These are phyloP conservation scores for Ascochyta pisi DNA, from an alignment of 2,329 filamentous ascomycete species.

Conservation along the genomic window DNA sequence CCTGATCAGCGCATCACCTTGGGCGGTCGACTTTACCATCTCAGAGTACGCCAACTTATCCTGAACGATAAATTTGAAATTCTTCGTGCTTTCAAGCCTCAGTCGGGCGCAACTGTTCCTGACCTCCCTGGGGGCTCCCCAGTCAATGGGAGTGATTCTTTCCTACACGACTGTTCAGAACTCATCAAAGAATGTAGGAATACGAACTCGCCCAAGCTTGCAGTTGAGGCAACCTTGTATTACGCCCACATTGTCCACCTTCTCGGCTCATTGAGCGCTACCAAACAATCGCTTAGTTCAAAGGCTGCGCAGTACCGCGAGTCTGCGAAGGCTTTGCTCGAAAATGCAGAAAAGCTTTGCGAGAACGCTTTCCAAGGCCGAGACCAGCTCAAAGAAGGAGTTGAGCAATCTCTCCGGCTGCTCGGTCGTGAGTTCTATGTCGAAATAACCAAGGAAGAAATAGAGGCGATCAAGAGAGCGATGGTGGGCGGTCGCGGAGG, in stretches of 20 bases:
- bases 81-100: not conserved
- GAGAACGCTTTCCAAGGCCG: conserved; percentile 41
- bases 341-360: conserved; percentile 43
- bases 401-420: conserved; percentile 38
- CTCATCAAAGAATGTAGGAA: conserved; percentile 40
- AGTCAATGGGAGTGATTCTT: conserved; percentile 13
- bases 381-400: conserved; percentile 28
- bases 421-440: conserved; percentile 50
- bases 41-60: conserved; percentile 38
- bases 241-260: conserved; percentile 41
- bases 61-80: conserved; percentile 44
- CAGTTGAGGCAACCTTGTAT: conserved; percentile 46
- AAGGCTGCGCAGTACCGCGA: conserved; percentile 22
- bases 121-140: conserved; percentile 24
- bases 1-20: conserved; percentile 41
- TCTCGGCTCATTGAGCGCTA: conserved; percentile 27
- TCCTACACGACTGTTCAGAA: conserved; percentile 35
- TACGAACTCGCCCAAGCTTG: conserved; percentile 48
- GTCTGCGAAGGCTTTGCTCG: conserved; percentile 36
- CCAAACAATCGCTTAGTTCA: conserved; percentile 6
- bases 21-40: conserved; percentile 35
- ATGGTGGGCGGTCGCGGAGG: conserved; percentile 55
- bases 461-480: conserved; percentile 54
- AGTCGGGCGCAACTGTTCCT: not conserved
- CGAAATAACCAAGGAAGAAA: conserved; percentile 51